Conservation (phyloP, 768 basidiomycete genomes). For the Trametes punicea region DNA sequence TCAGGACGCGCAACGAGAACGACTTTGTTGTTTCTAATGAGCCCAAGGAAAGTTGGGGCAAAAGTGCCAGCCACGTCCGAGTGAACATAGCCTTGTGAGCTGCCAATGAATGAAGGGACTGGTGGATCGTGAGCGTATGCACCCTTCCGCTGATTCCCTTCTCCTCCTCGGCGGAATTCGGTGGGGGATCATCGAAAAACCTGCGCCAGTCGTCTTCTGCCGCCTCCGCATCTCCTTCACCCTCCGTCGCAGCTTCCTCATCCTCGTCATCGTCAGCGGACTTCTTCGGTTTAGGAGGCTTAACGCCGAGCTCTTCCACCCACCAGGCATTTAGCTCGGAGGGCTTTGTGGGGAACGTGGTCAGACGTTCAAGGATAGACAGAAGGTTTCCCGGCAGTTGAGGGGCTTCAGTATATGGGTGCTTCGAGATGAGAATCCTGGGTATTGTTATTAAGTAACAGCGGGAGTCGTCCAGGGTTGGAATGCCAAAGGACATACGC, state of each 20-base stretch:
- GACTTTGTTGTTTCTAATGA: constrained; percentile 32
- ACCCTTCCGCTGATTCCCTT: constrained; percentile 43
- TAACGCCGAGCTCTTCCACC: constrained; percentile 63
- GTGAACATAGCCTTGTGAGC: constrained; percentile 83
- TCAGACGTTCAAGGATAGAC: constrained; percentile 45
- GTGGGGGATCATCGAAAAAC: constrained; percentile 69
- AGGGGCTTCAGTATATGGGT: constrained; percentile 28
- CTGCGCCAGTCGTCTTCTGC: constrained; percentile 71
- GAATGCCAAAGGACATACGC: constrained; percentile 43
- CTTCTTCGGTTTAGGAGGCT: constrained; percentile 33
- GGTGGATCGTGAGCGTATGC: constrained; percentile 68
- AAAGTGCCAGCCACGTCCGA: constrained; percentile 70
- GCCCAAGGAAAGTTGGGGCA: constrained; percentile 53
- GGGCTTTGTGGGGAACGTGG: constrained; percentile 68
- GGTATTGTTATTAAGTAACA: not conserved
- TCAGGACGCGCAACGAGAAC: constrained; percentile 56
- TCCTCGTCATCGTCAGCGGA: constrained; percentile 24
- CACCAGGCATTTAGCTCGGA: constrained; percentile 76
- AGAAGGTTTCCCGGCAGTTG: constrained; percentile 29
- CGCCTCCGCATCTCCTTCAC: constrained; percentile 35
- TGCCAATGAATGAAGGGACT: constrained; percentile 69
- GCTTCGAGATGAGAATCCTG: constrained; percentile 34
- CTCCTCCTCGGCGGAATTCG: constrained; percentile 28
- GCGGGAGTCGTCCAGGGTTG: no score
- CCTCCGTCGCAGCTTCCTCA: constrained; percentile 27